phyloP scores from a whole-genome alignment of 305 asterid species.

The Solanum hybrid region DNA sequence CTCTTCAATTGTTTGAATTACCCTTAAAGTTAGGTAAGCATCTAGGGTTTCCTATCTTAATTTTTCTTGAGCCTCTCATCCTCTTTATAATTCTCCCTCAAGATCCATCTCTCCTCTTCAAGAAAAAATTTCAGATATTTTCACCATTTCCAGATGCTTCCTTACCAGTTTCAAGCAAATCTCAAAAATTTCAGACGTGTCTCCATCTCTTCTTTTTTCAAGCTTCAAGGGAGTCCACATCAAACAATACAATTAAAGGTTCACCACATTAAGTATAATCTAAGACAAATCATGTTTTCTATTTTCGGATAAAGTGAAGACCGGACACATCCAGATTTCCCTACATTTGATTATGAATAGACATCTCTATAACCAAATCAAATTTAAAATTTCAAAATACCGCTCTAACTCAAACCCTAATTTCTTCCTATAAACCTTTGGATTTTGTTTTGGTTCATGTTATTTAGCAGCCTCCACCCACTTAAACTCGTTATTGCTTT shows the following conservation, averaged over 20 bases:
- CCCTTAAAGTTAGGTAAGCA: not conserved
- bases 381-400: not conserved
- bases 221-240: not conserved
- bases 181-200: not conserved
- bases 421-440: not conserved
- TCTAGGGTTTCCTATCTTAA: not conserved
- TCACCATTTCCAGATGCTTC: not conserved
- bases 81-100: not conserved
- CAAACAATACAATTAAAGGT: not conserved
- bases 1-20: not conserved
- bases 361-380: not conserved
- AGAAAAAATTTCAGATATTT: not conserved
- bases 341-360: not conserved
- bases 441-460: not conserved
- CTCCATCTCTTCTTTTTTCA: not conserved
- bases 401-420: not conserved
- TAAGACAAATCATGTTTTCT: not conserved
- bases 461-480: not conserved
- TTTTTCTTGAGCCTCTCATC: not conserved
- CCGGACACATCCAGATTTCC: not conserved
- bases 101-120: not conserved
- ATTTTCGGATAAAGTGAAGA: not conserved
- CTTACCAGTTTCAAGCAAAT: not conserved
- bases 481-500: not conserved
- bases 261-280: not conserved